phyloP scores from a whole-genome alignment of 805 yeast genomes.

The Candida hispaniensis region DNA sequence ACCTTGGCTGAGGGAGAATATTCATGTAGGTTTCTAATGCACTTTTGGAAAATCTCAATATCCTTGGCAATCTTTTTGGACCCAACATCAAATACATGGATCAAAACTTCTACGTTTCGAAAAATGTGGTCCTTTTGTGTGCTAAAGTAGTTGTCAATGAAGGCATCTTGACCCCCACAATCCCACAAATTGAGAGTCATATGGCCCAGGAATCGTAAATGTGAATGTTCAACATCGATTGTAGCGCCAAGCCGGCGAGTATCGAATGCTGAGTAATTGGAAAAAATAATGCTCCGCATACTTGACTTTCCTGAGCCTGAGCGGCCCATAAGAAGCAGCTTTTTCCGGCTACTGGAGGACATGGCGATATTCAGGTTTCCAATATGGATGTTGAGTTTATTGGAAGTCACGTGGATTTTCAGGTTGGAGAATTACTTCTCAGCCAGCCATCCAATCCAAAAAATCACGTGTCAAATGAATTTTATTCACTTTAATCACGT shows the following conservation, averaged over 20 bases:
- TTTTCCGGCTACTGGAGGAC: constrained; percentile 32
- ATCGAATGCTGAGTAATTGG: constrained; percentile 93
- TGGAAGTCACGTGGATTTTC: neutral
- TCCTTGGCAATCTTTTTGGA: constrained; percentile 85
- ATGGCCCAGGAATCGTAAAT: constrained; percentile 81
- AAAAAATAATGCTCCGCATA: constrained; percentile 91
- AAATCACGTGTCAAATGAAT: no score
- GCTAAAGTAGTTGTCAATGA: constrained; percentile 87
- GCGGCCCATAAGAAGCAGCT: constrained; percentile 62
- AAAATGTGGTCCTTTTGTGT: constrained; percentile 86
- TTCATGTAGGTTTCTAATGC: constrained; percentile 68
- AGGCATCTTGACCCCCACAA: constrained; percentile 90
- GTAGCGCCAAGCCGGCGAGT: constrained; percentile 94
- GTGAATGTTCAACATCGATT: constrained; percentile 96
- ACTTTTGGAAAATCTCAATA: constrained; percentile 79
- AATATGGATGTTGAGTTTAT: neutral
- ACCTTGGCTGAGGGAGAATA: constrained; percentile 86
- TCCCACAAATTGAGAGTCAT: constrained; percentile 96
- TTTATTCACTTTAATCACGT: no score
- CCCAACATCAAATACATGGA: constrained; percentile 94
- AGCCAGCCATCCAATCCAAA: no score
- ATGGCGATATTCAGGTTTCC: constrained; percentile 12
- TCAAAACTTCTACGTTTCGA: constrained; percentile 89
- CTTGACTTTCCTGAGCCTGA: constrained; percentile 97
- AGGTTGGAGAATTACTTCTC: no score